Percentiles rank a stretch among this genome's conserved stretches.
Evolutionary conservation across 208 protist species (phyloP).

Genomic region (Naegleria gruberi): DNA sequence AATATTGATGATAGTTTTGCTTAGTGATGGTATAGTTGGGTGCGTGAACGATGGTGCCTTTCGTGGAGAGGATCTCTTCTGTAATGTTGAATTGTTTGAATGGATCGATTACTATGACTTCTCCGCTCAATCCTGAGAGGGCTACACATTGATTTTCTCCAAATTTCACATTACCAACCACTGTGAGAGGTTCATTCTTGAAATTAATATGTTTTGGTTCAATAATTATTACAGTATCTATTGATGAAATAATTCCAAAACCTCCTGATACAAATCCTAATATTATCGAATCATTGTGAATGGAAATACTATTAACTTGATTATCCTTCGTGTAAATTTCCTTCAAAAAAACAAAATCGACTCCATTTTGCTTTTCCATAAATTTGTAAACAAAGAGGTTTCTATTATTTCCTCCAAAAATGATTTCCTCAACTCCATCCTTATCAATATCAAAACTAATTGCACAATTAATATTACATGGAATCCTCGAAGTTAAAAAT

Average conservation of each 20-base stretch:
- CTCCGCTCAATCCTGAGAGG: not conserved
- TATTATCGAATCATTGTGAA: not conserved
- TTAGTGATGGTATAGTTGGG: not conserved
- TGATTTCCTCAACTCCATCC: not conserved
- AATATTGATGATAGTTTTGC: not conserved
- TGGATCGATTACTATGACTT: not conserved
- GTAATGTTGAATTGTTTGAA: not conserved
- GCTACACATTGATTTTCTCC: not conserved
- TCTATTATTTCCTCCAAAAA: not conserved
- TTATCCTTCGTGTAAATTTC: not conserved
- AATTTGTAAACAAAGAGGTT: not conserved
- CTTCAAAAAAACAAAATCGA: too few species aligned
- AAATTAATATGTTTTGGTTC: not conserved
- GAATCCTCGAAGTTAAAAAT: not conserved
- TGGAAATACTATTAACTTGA: not conserved
- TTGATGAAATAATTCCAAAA: not conserved
- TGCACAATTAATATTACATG: constrained; percentile 8
- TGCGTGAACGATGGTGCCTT: not conserved
- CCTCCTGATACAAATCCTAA: not conserved
- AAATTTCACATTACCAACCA: not conserved
- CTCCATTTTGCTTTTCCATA: not conserved
- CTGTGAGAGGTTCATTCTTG: not conserved
- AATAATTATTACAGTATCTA: not conserved
- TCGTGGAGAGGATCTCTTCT: not conserved
- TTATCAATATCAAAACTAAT: not conserved